A percentile compares a stretch with the other conserved stretches of the same genome.
Conservation (phyloP, 2,329 filamentous ascomycete species). For the Aspergillus sp. region DNA sequence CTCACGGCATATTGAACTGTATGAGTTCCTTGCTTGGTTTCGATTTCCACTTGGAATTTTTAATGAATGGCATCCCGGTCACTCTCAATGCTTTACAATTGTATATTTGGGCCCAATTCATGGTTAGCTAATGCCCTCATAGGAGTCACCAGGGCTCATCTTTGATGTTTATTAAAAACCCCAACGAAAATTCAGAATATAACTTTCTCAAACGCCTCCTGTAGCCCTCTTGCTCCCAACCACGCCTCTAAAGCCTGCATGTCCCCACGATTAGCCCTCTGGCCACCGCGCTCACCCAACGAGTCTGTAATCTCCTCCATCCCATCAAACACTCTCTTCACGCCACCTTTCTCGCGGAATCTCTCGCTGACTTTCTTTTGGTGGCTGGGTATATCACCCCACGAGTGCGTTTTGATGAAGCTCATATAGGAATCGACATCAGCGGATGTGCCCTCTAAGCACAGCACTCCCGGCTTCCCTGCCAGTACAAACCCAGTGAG, state of each 20-base stretch:
- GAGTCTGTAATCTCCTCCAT: conserved; percentile 38
- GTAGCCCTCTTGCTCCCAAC: conserved; percentile 25
- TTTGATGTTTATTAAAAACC: too few relatives aligned
- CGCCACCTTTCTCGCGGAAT: conserved; percentile 43
- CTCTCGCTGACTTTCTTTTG: conserved; percentile 63
- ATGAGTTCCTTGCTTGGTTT: background rate
- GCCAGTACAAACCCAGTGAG: conserved; percentile 62
- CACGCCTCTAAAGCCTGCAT: conserved; percentile 36
- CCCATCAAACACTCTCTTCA: conserved; percentile 26
- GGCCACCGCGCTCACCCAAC: conserved; percentile 31
- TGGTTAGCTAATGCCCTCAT: too few relatives aligned
- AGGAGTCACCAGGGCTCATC: too few relatives aligned
- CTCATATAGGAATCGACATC: conserved; percentile 60
- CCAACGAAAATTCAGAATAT: conserved; percentile 24
- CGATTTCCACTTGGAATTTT: too few relatives aligned
- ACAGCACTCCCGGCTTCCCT: conserved; percentile 55
- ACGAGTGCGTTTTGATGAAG: conserved; percentile 63
- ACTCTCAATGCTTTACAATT: too few relatives aligned
- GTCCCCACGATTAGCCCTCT: conserved; percentile 34
- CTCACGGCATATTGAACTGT: background rate
- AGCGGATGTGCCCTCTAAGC: conserved; percentile 38
- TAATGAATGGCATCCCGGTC: too few relatives aligned
- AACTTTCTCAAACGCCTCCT: conserved; percentile 32
- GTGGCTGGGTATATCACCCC: conserved; percentile 61
- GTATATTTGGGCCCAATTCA: too few relatives aligned